Base-by-base conservation (phyloP, 2,329 filamentous ascomycete genomes). In the Penicillium hordei region DNA sequence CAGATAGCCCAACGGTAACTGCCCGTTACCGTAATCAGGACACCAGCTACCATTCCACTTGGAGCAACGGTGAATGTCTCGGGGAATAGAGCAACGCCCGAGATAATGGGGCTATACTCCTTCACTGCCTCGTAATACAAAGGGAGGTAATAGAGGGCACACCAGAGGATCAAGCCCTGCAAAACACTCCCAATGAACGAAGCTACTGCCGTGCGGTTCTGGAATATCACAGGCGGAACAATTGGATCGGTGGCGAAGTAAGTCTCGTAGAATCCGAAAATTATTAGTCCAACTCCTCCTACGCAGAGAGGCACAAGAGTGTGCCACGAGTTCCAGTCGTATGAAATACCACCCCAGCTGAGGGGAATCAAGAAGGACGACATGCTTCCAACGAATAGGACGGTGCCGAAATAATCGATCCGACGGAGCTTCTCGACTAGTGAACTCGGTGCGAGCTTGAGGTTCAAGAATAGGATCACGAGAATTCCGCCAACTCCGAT, bases 331-430 rank as follows among this genome's bases (percentile, higher is more conserved):
- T 75, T 69, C 88, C 87, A 90, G 0, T 79, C 66, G 67, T 88
- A 89, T 74, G 86, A 83, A 9, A 88, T 79, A 38, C 86, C 87
- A 10, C 86, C 88, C 79, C 85, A 87, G 2, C 85, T 86, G 4
- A 89, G 68, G 0, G 84, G 83, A 44, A 88, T 84, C 40, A 89
- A 71, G 65, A 89, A 83, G 23, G 80, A 81, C 0, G 84, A 85
- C 13, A 80, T 78, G 15, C 82, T 82, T 13, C 76, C 81, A 19
- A 88, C 77, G 67, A 90, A 89, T 4, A 90, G 66, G 0, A 82
- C 61, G 5, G 82, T 81, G 1, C 88, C 88, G 33, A 84, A 53
- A 80, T 83, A 90, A 67, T 90, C 87, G 25, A 90, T 81, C 8
- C 79, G 77, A 31, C 72, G 73, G 4, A 85, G 71, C 62, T 85